Percentiles rank a stretch among this genome's conserved stretches.
phyloP scores from a whole-genome alignment of 768 basidiomycete species.

The Obba rivulosa region DNA sequence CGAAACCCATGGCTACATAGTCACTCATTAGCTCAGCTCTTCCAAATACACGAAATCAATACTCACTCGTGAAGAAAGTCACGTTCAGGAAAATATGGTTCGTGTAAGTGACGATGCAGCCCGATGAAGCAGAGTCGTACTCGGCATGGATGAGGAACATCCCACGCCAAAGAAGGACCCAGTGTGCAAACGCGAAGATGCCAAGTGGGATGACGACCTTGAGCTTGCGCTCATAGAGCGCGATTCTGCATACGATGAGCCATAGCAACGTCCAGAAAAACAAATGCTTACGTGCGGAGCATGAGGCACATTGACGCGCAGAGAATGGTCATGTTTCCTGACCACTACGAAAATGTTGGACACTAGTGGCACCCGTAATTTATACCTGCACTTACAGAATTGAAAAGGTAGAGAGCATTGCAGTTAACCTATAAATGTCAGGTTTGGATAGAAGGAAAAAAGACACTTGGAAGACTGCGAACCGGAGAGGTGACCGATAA shows the following conservation, averaged over 20 bases:
- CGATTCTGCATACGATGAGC: conserved; percentile 42
- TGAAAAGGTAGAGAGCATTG: conserved; percentile 63
- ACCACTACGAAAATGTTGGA: conserved; percentile 35
- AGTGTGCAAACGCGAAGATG: conserved; percentile 55
- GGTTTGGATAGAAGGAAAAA: background rate
- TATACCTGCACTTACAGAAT: conserved; percentile 58
- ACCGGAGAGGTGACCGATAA: conserved; percentile 46
- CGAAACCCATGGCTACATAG: conserved; percentile 62
- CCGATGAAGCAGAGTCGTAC: conserved; percentile 36
- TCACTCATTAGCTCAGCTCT: conserved; percentile 4
- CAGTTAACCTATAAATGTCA: conserved; percentile 46
- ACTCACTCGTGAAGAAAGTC: conserved; percentile 68
- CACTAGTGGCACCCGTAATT: too few species aligned
- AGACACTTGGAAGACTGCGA: conserved; percentile 7
- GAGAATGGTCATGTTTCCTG: conserved; percentile 62
- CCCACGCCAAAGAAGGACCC: conserved; percentile 61
- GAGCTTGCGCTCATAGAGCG: conserved; percentile 61
- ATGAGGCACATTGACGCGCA: conserved; percentile 64
- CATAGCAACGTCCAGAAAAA: conserved; percentile 1
- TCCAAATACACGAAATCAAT: background rate
- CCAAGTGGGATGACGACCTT: conserved; percentile 46
- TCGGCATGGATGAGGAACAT: conserved; percentile 61
- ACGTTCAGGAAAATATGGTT: conserved; percentile 54
- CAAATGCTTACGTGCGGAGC: conserved; percentile 53
- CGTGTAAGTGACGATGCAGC: conserved; percentile 49